Conservation (phyloP, 768 basidiomycete genomes). For the Lactarius akahatsu region DNA sequence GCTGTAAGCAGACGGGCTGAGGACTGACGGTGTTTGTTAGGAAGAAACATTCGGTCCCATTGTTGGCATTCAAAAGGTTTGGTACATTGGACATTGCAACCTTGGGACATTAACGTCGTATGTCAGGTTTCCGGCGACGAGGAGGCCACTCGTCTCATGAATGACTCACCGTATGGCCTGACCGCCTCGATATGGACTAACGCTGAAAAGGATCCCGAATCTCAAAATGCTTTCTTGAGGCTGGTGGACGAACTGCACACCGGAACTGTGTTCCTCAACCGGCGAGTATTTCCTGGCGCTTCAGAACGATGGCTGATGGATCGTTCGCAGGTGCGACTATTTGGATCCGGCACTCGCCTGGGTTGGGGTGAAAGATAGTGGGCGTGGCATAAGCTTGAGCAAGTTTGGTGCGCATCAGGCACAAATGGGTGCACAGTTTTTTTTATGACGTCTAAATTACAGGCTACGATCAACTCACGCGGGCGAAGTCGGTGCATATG, state of each 20-base stretch:
- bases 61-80: conserved; percentile 88
- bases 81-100: not conserved
- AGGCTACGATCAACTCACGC: conserved; percentile 87
- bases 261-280: conserved; percentile 93
- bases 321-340: conserved; percentile 64
- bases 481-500: conserved; percentile 80
- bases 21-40: conserved; percentile 36
- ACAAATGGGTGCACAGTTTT: not conserved
- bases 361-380: conserved; percentile 94
- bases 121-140: conserved; percentile 74
- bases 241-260: conserved; percentile 74
- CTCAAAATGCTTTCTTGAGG: conserved; percentile 63
- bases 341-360: conserved; percentile 92
- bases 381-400: conserved; percentile 86
- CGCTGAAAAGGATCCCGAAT: conserved; percentile 54
- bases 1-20: conserved; percentile 5
- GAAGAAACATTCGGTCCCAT: conserved; percentile 94
- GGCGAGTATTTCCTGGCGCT: conserved; percentile 40
- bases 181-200: conserved; percentile 96
- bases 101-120: not conserved
- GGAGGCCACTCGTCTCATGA: conserved; percentile 89
- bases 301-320: conserved; percentile 15
- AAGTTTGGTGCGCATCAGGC: conserved; percentile 65
- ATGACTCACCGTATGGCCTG: conserved; percentile 92
- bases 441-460: conserved; percentile 15